These are phyloP conservation scores for Amaranthus hypochondriacus DNA, from an alignment of 148 eudicot species.

Conservation along the genomic window DNA sequence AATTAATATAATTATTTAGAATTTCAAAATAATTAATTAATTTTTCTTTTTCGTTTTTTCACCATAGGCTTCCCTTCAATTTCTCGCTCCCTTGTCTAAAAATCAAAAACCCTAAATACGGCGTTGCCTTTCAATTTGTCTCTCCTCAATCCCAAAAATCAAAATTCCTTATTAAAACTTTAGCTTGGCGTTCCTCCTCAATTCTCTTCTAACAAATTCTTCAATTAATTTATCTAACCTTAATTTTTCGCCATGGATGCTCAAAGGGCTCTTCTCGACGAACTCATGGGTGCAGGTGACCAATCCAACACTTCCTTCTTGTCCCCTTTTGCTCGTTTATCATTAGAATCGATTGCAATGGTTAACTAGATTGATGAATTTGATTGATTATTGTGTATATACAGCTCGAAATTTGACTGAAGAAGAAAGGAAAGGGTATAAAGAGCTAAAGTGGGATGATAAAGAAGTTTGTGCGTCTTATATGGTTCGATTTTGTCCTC, in stretches of 20 bases:
- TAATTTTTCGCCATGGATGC: slow-evolving; percentile 67
- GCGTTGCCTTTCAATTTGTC: neutral
- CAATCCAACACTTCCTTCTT: neutral
- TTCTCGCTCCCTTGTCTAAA: neutral
- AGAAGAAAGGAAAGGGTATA: slow-evolving; percentile 83
- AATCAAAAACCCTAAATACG: slow-evolving; percentile 20
- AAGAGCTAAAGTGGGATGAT: slow-evolving; percentile 88
- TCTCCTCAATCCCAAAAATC: neutral
- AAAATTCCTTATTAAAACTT: neutral
- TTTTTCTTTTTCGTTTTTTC: neutral
- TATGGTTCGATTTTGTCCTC: slow-evolving; percentile 98
- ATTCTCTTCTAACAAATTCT: neutral
- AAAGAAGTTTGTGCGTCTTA: slow-evolving; percentile 81
- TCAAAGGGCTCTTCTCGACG: slow-evolving; percentile 96
- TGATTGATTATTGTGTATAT: slow-evolving; percentile 6
- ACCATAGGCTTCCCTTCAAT: neutral
- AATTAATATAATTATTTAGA: too few species aligned
- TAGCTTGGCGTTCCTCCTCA: too few species aligned
- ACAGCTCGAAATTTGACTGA: slow-evolving; percentile 91
- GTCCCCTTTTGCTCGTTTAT: neutral
- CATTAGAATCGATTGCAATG: neutral
- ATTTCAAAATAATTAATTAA: neutral
- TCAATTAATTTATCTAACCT: neutral
- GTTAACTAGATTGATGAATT: neutral
- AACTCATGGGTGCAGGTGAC: slow-evolving; percentile 96